A percentile compares a stretch with the other conserved stretches of the same genome.
phyloP scores from a whole-genome alignment of 2,329 filamentous ascomycete species.

The Aspergillus udagawae region DNA sequence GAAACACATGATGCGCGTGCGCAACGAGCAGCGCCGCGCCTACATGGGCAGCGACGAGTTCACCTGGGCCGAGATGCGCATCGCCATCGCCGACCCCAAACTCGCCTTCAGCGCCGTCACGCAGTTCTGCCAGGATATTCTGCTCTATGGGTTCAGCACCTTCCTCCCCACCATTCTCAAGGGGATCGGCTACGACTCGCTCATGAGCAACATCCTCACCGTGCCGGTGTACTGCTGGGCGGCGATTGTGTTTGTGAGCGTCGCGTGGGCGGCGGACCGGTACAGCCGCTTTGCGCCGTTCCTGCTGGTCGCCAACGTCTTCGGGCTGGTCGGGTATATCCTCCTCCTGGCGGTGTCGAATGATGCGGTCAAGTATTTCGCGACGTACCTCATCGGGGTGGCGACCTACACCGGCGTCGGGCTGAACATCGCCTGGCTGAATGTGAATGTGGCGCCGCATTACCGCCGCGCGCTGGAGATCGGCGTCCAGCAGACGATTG shows the following conservation, averaged over 20 bases:
- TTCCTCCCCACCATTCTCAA: constrained; percentile 56
- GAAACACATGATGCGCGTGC: constrained; percentile 48
- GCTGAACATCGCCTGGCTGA: constrained; percentile 46
- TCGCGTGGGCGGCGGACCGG: constrained; percentile 48
- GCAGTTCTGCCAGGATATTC: constrained; percentile 51
- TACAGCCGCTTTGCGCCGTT: constrained; percentile 27
- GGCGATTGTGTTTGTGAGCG: constrained; percentile 42
- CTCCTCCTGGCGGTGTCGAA: constrained; percentile 47
- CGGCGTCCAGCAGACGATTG: constrained; percentile 46
- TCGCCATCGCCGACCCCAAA: constrained; percentile 49
- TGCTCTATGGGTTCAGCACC: constrained; percentile 56
- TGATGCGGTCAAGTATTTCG: constrained; percentile 49
- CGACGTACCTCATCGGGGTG: constrained; percentile 47
- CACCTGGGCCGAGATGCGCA: constrained; percentile 48
- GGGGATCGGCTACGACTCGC: constrained; percentile 49
- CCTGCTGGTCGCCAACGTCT: constrained; percentile 36
- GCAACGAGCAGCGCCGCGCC: constrained; percentile 42
- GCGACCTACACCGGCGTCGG: constrained; percentile 49
- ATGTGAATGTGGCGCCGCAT: constrained; percentile 47
- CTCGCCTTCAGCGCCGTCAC: constrained; percentile 48
- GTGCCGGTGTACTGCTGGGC: constrained; percentile 56
- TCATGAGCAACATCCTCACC: constrained; percentile 52
- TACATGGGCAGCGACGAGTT: constrained; percentile 52
- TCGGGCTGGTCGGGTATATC: constrained; percentile 49
- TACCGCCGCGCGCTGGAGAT: constrained; percentile 48